Conservation (phyloP, 306 rosid species). For the Glycine tomentella region DNA sequence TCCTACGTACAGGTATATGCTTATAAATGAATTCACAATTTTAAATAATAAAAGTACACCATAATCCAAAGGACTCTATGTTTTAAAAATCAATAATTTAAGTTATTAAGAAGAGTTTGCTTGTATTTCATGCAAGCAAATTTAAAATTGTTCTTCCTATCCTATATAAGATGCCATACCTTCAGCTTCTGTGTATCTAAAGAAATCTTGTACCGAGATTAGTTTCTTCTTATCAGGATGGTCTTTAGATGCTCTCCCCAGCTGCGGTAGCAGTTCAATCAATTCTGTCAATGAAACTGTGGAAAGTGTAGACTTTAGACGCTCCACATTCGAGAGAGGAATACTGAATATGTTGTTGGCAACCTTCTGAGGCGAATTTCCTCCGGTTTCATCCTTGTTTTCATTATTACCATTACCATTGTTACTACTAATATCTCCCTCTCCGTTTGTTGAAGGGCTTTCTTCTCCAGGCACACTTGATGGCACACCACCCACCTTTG, state of each 20-base stretch:
- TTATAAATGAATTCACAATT: slow-evolving; percentile 14
- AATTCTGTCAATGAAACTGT: slow-evolving; percentile 89
- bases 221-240: slow-evolving; percentile 98
- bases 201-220: slow-evolving; percentile 94
- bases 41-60: slow-evolving; percentile 23
- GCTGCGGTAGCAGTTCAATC: slow-evolving; percentile 87
- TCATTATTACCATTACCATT: slow-evolving; percentile 50
- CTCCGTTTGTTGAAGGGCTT: slow-evolving; percentile 66
- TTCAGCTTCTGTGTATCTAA: slow-evolving; percentile 98
- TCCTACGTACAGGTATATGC: neutral
- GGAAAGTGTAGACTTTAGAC: slow-evolving; percentile 88
- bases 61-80: slow-evolving; percentile 18
- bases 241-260: slow-evolving; percentile 80
- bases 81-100: slow-evolving; percentile 22
- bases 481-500: slow-evolving; percentile 91
- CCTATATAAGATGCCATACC: slow-evolving; percentile 60
- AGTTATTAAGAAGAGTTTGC: slow-evolving; percentile 1
- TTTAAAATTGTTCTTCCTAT: neutral
- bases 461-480: slow-evolving; percentile 76
- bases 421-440: slow-evolving; percentile 46
- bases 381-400: slow-evolving; percentile 67
- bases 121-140: slow-evolving; percentile 38
- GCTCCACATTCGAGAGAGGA: slow-evolving; percentile 97
- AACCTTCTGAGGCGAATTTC: slow-evolving; percentile 79
- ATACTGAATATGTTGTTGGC: slow-evolving; percentile 82